phyloP scores from a whole-genome alignment of 177 flowering plant species.

The Vitis hybrid region DNA sequence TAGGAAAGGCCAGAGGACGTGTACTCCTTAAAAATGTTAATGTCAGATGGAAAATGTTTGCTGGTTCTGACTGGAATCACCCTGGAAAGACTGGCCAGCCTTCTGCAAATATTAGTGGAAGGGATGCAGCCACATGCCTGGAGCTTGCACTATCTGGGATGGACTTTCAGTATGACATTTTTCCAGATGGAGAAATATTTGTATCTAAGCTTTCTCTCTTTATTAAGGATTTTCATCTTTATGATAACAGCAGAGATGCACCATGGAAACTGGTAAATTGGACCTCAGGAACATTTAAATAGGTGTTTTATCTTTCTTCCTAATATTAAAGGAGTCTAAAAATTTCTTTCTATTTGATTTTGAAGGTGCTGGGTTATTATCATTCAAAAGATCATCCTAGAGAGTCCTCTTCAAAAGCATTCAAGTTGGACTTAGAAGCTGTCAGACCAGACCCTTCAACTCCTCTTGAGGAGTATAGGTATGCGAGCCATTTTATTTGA shows the following conservation, averaged over 20 bases:
- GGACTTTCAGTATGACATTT: constrained; percentile 57
- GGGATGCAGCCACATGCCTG: constrained; percentile 63
- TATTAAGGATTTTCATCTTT: constrained; percentile 68
- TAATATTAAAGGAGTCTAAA: constrained; percentile 3
- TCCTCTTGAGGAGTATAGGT: constrained; percentile 96
- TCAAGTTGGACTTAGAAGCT: constrained; percentile 78
- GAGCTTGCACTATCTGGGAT: constrained; percentile 68
- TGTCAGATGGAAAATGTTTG: constrained; percentile 74
- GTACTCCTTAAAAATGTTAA: constrained; percentile 60
- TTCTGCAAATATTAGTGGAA: constrained; percentile 27
- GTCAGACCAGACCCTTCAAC: constrained; percentile 83
- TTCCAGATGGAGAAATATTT: constrained; percentile 61
- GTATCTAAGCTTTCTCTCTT: constrained; percentile 50
- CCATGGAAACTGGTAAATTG: constrained; percentile 85
- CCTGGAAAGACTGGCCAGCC: constrained; percentile 19
- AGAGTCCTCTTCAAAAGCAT: constrained; percentile 74
- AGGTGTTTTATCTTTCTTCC: constrained; percentile 1
- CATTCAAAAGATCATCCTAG: constrained; percentile 82
- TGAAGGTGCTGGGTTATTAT: constrained; percentile 78
- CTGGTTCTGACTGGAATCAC: constrained; percentile 79
- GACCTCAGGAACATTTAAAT: background rate
- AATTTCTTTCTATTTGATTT: constrained; percentile 16
- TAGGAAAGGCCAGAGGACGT: constrained; percentile 45
- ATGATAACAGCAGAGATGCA: constrained; percentile 74
- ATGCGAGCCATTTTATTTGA: constrained; percentile 6